These are phyloP conservation scores for Xanthoconium separans DNA, from an alignment of 1,284 basidiomycete genomes.

Conservation along the genomic window DNA sequence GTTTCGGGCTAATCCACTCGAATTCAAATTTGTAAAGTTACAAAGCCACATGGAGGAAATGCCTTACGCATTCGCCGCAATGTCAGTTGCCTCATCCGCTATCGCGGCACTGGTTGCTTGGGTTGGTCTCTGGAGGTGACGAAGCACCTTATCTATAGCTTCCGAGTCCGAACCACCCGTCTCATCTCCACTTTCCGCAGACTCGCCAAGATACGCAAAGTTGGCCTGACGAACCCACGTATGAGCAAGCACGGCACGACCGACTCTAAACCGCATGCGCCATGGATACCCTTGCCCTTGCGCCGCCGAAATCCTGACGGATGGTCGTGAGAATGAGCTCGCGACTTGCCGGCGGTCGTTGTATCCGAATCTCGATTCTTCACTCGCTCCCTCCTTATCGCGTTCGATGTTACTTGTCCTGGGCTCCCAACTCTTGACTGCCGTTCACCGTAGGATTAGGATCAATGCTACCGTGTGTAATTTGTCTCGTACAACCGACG, in stretches of 20 bases:
- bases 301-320: conserved; percentile 51
- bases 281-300: conserved; percentile 59
- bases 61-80: conserved; percentile 63
- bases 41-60: conserved; percentile 67
- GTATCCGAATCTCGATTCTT: conserved; percentile 2
- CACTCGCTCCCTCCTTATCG: conserved; percentile 13
- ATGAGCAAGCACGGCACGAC: conserved; percentile 11
- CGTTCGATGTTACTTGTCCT: conserved; percentile 2
- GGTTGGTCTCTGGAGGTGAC: conserved; percentile 60
- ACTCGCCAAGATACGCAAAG: conserved; percentile 46
- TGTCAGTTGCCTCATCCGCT: conserved; percentile 56
- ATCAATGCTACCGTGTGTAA: conserved; percentile 4
- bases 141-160: conserved; percentile 17
- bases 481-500: conserved; percentile 6
- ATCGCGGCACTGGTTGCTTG: conserved; percentile 57
- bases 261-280: conserved; percentile 34
- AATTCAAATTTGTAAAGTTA: conserved; percentile 45
- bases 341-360: conserved; percentile 1
- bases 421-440: neutral
- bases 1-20: conserved; percentile 23
- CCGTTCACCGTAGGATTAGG: conserved; percentile 13
- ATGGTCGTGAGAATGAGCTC: conserved; percentile 42
- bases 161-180: conserved; percentile 1
- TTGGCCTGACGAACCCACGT: conserved; percentile 51
- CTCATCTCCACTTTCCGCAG: conserved; percentile 29